Conservation (phyloP, 371 early-diverging fungal genomes). For the Encephalitozoon hellem region DNA sequence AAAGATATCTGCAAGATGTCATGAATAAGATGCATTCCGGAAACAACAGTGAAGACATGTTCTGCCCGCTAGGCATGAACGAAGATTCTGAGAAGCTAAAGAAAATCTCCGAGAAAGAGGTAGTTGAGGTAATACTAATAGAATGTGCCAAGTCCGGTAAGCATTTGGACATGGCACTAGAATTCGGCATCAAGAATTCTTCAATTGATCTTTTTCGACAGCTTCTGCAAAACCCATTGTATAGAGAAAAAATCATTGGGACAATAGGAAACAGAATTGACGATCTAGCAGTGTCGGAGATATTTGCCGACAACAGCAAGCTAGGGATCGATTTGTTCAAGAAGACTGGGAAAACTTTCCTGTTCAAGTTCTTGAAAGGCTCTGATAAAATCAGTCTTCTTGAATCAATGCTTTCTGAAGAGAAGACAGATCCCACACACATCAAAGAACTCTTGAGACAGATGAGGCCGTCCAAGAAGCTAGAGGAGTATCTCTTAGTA, state of each 20-base stretch:
- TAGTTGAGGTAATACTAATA: background rate
- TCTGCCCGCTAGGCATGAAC: background rate
- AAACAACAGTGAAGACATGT: background rate
- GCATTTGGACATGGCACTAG: background rate
- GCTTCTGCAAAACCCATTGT: background rate
- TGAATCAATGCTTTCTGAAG: background rate
- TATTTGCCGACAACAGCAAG: background rate
- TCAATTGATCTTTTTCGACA: background rate
- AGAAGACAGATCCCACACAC: background rate
- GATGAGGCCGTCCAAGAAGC: background rate
- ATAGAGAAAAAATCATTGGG: background rate
- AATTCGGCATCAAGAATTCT: background rate
- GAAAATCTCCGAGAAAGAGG: background rate
- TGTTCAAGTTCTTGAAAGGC: constrained; percentile 1
- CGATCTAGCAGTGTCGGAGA: background rate
- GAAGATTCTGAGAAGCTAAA: background rate
- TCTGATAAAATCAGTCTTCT: background rate
- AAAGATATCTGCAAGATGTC: background rate
- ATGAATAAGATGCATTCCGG: background rate
- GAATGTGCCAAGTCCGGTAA: background rate
- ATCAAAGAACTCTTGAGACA: background rate
- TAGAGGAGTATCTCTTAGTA: background rate
- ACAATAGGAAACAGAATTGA: constrained; percentile 3
- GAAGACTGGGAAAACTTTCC: background rate
- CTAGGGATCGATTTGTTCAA: background rate